These are phyloP conservation scores for Malassezia equina DNA, from an alignment of 1,284 basidiomycete species.

Conservation along the genomic window DNA sequence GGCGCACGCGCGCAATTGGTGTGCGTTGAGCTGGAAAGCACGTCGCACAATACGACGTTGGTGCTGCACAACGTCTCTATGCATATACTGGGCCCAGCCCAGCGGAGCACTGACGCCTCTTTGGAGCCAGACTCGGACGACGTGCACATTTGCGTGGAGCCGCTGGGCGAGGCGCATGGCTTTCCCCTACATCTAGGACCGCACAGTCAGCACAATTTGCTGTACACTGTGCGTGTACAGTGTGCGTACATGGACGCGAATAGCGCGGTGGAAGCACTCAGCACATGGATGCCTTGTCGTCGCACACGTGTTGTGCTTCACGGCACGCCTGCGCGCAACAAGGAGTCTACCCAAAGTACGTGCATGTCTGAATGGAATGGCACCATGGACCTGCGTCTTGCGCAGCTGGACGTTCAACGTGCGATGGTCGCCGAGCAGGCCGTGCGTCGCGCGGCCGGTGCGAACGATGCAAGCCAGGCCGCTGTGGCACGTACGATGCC, in stretches of 20 bases:
- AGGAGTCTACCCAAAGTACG: not conserved
- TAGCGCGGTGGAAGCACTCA: not conserved
- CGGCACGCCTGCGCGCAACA: not conserved
- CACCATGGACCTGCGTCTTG: not conserved
- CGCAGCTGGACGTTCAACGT: slow-evolving; percentile 1
- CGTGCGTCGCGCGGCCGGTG: not conserved
- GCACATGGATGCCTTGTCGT: slow-evolving; percentile 2
- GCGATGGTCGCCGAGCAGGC: not conserved
- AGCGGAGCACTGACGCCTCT: too few species aligned
- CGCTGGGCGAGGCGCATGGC: not conserved
- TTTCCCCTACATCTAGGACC: slow-evolving; percentile 2
- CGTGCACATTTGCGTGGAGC: not conserved
- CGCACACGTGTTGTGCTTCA: slow-evolving; percentile 3
- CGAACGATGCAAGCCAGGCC: too few species aligned
- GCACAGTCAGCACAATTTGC: slow-evolving; percentile 3
- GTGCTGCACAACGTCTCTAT: not conserved
- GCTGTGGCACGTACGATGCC: too few species aligned
- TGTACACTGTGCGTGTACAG: slow-evolving; percentile 7
- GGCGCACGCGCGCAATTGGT: slow-evolving; percentile 16
- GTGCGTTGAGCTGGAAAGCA: slow-evolving; percentile 28
- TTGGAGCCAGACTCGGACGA: not conserved
- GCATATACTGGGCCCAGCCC: too few species aligned
- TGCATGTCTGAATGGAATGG: slow-evolving; percentile 9
- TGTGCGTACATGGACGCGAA: not conserved
- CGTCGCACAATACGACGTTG: not conserved